Conservation (phyloP, 345 rosid species). For the Brassica incana region DNA sequence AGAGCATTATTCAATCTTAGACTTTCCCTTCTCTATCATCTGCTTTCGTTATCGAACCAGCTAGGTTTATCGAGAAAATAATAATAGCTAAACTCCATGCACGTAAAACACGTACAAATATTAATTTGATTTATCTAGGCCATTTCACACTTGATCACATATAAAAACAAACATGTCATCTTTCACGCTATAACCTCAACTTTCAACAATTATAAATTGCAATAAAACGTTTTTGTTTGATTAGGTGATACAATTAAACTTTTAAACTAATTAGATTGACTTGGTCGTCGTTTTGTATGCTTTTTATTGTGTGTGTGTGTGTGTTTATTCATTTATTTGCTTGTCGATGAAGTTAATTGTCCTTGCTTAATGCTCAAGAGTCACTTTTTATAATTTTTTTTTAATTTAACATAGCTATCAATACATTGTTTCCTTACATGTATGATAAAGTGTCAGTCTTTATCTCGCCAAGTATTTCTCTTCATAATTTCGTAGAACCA, state of each 20-base stretch:
- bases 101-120: background rate
- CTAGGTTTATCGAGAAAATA: background rate
- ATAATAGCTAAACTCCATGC: background rate
- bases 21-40: background rate
- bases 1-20: background rate
- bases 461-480: background rate
- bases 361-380: constrained; percentile 31
- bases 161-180: background rate
- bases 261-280: background rate
- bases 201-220: background rate
- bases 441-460: background rate
- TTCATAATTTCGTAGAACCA: background rate
- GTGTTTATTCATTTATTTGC: constrained; percentile 13
- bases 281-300: background rate
- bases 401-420: constrained; percentile 4
- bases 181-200: background rate
- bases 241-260: background rate
- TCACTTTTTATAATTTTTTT: background rate
- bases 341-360: constrained; percentile 26
- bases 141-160: background rate
- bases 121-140: background rate
- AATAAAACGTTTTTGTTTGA: background rate
- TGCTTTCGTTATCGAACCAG: background rate
- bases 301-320: background rate
- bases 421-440: background rate